Conservation (phyloP, 257 asterid genomes). For the Scutellaria barbata region DNA sequence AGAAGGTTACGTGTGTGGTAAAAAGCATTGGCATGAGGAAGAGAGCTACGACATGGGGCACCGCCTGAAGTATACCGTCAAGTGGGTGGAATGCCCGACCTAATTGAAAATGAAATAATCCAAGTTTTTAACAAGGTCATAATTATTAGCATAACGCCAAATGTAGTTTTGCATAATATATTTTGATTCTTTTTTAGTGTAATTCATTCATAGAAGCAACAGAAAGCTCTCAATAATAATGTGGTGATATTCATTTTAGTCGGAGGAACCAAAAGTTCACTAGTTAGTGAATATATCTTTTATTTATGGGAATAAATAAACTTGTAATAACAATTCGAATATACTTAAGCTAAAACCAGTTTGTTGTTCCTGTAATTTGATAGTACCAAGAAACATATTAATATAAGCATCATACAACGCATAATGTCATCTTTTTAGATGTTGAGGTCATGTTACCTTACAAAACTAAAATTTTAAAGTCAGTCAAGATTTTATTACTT, state of each 20-base stretch:
- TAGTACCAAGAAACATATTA: not conserved
- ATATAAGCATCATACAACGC: not conserved
- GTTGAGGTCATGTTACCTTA: conserved; percentile 2
- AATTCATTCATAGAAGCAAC: not conserved
- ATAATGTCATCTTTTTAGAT: not conserved
- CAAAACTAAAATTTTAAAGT: not conserved
- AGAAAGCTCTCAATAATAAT: not conserved
- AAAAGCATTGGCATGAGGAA: conserved; percentile 81
- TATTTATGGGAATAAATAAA: not conserved
- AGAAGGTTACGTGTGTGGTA: conserved; percentile 75
- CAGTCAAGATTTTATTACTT: not conserved
- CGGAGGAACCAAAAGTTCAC: conserved; percentile 17
- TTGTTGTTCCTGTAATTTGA: conserved; percentile 1
- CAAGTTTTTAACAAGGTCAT: conserved; percentile 21
- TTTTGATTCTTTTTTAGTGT: not conserved
- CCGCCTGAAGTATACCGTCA: conserved; percentile 93
- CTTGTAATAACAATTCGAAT: not conserved
- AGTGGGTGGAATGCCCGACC: conserved; percentile 97
- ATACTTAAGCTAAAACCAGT: not conserved
- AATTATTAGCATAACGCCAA: conserved; percentile 12
- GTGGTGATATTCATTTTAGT: not conserved
- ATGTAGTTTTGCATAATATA: not conserved
- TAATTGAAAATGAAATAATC: conserved; percentile 30
- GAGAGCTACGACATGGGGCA: conserved; percentile 82
- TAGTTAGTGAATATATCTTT: not conserved